Evolutionary conservation across 164 flowering plant genomes (phyloP).

Genomic region (Stephania cephalantha): DNA sequence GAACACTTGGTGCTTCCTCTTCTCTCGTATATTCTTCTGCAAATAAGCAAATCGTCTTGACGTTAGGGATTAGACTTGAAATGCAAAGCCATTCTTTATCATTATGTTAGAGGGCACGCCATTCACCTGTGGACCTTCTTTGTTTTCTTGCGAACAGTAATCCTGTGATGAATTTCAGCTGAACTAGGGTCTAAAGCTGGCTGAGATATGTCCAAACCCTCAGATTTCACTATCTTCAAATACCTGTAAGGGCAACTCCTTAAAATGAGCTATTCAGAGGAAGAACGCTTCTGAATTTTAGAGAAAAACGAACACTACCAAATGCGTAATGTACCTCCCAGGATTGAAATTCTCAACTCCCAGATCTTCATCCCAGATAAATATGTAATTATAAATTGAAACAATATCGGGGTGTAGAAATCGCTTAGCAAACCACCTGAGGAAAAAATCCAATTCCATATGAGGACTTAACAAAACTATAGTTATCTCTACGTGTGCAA

Average conservation of each 20-base stretch:
- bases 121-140: constrained; percentile 67
- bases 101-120: not conserved
- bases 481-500: not conserved
- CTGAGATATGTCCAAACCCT: constrained; percentile 88
- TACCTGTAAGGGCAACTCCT: constrained; percentile 42
- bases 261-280: not conserved
- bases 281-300: not conserved
- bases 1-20: constrained; percentile 75
- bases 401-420: constrained; percentile 90
- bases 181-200: constrained; percentile 90
- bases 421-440: constrained; percentile 99
- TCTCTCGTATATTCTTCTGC: constrained; percentile 73
- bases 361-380: constrained; percentile 99
- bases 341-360: constrained; percentile 82
- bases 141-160: constrained; percentile 59
- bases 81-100: not conserved
- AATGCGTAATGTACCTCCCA: constrained; percentile 48
- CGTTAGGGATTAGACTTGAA: not conserved
- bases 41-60: constrained; percentile 1
- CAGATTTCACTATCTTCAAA: constrained; percentile 65
- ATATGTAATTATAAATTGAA: constrained; percentile 76
- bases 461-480: not conserved
- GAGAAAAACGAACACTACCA: not conserved
- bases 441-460: constrained; percentile 5
- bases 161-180: constrained; percentile 82